Evolutionary conservation across 805 yeast species (phyloP).

Genomic region (Sugiyamaella floridensis): DNA sequence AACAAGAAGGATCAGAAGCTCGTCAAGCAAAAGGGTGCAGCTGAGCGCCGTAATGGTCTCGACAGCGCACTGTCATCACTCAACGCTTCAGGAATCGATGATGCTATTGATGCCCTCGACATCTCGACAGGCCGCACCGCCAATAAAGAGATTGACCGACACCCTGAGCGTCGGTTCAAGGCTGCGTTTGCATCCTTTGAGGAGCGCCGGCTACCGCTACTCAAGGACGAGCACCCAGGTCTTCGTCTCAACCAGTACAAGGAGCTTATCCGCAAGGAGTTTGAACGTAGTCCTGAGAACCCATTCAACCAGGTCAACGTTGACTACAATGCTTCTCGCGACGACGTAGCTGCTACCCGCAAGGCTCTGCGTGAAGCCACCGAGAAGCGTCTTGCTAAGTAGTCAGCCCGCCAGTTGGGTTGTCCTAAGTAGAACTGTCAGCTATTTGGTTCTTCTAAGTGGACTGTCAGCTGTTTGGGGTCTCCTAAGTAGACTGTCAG

Average conservation of each 20-base stretch:
- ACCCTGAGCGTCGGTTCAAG: constrained; percentile 83
- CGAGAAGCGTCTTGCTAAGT: constrained; percentile 34
- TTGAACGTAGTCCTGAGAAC: constrained; percentile 71
- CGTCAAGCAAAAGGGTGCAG: constrained; percentile 58
- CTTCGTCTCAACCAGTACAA: constrained; percentile 72
- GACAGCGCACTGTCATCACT: constrained; percentile 62
- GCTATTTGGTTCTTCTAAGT: too few relatives aligned
- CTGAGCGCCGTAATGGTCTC: constrained; percentile 54
- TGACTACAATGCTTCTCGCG: constrained; percentile 52
- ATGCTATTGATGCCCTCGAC: constrained; percentile 70
- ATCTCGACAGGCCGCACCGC: constrained; percentile 52
- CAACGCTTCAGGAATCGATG: constrained; percentile 68
- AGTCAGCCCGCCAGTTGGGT: neutral
- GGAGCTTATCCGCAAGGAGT: constrained; percentile 68
- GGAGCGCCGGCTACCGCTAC: constrained; percentile 62
- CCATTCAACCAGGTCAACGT: constrained; percentile 77
- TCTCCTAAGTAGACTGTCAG: too few relatives aligned
- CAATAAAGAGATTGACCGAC: constrained; percentile 65
- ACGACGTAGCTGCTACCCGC: constrained; percentile 43
- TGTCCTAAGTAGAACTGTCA: too few relatives aligned
- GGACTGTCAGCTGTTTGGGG: too few relatives aligned
- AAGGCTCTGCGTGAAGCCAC: constrained; percentile 43
- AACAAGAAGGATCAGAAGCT: neutral
- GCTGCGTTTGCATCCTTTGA: constrained; percentile 71
- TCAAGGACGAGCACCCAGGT: constrained; percentile 73